Evolutionary conservation across 2,329 filamentous ascomycete genomes (phyloP).

Genomic region (Aspergillus melleus): DNA sequence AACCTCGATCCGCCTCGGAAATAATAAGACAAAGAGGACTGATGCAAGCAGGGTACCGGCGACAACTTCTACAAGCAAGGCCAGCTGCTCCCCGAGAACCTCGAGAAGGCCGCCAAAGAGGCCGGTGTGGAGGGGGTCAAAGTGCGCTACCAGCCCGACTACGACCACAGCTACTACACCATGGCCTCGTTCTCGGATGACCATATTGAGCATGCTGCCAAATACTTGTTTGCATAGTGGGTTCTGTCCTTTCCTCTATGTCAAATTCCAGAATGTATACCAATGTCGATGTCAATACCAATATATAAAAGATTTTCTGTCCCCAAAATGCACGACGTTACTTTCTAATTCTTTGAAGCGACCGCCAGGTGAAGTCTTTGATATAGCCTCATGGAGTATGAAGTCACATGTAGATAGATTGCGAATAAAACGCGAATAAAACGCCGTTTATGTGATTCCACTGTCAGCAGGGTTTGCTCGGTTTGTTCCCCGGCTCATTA

Average conservation of each 20-base stretch:
- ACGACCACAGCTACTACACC: constrained; percentile 98
- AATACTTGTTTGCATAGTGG: constrained; percentile 68
- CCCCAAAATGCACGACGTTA: background rate
- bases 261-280: background rate
- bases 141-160: constrained; percentile 82
- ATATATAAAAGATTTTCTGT: background rate
- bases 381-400: background rate
- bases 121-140: constrained; percentile 70
- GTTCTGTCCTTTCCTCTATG: constrained; percentile 17
- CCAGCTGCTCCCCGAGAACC: constrained; percentile 92
- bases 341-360: background rate
- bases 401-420: background rate
- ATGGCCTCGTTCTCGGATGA: constrained; percentile 88
- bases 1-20: background rate
- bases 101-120: constrained; percentile 75
- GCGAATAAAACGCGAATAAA: no score
- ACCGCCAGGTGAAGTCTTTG: background rate
- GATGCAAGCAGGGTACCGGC: constrained; percentile 66
- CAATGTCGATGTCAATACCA: background rate
- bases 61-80: constrained; percentile 97
- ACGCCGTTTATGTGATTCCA: no score
- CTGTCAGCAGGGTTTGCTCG: no score
- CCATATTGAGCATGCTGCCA: constrained; percentile 88
- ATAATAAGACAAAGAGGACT: background rate
- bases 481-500: no score